Evolutionary conservation across 2,329 filamentous ascomycete species (phyloP).

Genomic region (Xylaria sp.): DNA sequence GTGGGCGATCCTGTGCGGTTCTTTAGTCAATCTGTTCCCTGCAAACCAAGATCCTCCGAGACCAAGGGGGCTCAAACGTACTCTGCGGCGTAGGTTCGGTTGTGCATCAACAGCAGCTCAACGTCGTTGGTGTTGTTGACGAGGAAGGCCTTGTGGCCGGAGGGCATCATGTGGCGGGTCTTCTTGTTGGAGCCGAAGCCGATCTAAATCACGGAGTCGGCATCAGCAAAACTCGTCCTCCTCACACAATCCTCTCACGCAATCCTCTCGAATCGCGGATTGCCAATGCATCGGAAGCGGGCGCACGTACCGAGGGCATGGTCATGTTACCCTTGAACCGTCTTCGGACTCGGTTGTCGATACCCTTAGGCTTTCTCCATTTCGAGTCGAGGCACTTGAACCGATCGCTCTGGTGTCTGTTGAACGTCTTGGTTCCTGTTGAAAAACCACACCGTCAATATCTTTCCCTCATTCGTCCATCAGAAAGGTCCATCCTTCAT

Average conservation of each 20-base stretch:
- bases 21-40: constrained; percentile 40
- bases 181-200: constrained; percentile 99
- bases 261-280: not conserved
- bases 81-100: constrained; percentile 98
- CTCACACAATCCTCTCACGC: not conserved
- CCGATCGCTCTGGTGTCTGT: constrained; percentile 95
- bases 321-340: constrained; percentile 93
- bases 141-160: constrained; percentile 99
- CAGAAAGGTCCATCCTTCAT: not conserved
- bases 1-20: constrained; percentile 82
- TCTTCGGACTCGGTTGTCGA: constrained; percentile 96
- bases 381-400: constrained; percentile 79
- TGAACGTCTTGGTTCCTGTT: constrained; percentile 92
- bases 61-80: constrained; percentile 55
- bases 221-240: constrained; percentile 18
- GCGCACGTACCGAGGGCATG: constrained; percentile 89
- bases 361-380: constrained; percentile 99
- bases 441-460: constrained; percentile 45
- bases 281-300: not conserved
- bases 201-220: constrained; percentile 57
- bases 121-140: constrained; percentile 96
- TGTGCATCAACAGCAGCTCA: constrained; percentile 99
- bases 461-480: constrained; percentile 1
- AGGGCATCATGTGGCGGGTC: constrained; percentile 98
- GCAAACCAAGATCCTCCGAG: not conserved